Conservation (phyloP, 306 rosid genomes). For the Canavalia ensiformis region DNA sequence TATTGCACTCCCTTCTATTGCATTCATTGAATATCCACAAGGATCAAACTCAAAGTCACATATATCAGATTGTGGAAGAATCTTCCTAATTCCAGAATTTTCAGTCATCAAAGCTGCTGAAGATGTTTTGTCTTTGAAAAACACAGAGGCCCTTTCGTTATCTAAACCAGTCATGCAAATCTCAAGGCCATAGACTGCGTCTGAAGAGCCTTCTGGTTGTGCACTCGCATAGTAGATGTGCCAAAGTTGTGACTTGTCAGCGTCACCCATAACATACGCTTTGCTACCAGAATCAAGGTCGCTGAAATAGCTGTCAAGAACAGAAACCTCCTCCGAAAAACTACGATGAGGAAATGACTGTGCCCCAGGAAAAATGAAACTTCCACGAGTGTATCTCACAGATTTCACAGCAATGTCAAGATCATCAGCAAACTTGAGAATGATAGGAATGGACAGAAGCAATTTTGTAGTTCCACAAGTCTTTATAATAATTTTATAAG, state of each 20-base stretch:
- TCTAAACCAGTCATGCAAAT: constrained; percentile 95
- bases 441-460: constrained; percentile 83
- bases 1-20: constrained; percentile 79
- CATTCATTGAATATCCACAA: constrained; percentile 96
- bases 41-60: constrained; percentile 96
- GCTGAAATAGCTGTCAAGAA: constrained; percentile 74
- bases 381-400: constrained; percentile 86
- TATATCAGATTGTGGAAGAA: constrained; percentile 81
- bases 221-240: constrained; percentile 88
- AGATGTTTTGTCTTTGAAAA: constrained; percentile 59
- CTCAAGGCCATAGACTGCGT: constrained; percentile 75
- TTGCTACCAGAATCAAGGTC: constrained; percentile 74
- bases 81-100: constrained; percentile 79
- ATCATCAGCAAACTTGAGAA: constrained; percentile 71
- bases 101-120: constrained; percentile 77
- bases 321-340: constrained; percentile 81
- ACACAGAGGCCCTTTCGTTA: constrained; percentile 77
- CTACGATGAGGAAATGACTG: constrained; percentile 87
- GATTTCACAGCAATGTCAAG: constrained; percentile 80
- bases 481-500: constrained; percentile 84
- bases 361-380: constrained; percentile 89
- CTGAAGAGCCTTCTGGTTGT: constrained; percentile 40
- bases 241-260: constrained; percentile 73
- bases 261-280: constrained; percentile 77
- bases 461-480: constrained; percentile 95